Conservation (phyloP, 2,329 filamentous ascomycete genomes). For the Sporothrix protearum region DNA sequence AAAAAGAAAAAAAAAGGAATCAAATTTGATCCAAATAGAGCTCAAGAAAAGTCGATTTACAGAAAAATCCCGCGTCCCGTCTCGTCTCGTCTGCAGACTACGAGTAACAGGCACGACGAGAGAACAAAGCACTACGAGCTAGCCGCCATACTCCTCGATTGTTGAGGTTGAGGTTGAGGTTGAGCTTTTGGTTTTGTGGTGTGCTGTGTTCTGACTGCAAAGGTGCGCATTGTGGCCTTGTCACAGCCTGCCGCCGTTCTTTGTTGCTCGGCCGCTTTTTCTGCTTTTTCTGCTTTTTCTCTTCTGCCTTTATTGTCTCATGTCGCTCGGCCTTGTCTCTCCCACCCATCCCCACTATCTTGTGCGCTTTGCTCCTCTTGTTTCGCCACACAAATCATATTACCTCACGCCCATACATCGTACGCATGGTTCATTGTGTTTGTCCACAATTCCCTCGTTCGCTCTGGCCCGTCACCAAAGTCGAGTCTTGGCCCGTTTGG, state of each 20-base stretch:
- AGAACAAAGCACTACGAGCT: constrained; percentile 14
- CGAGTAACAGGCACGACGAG: constrained; percentile 11
- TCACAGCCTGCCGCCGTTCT: not conserved
- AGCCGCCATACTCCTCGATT: constrained; percentile 19
- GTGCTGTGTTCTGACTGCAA: not conserved
- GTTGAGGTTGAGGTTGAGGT: not conserved
- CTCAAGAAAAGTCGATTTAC: not conserved
- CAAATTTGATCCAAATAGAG: not conserved
- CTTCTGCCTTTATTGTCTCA: too few species aligned
- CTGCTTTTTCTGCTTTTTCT: not conserved
- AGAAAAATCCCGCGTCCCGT: constrained; percentile 24
- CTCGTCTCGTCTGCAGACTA: not conserved
- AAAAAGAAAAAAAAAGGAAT: not conserved
- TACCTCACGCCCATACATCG: constrained; percentile 8
- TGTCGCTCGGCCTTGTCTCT: not conserved
- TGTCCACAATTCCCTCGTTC: constrained; percentile 20
- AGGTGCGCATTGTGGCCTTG: not conserved
- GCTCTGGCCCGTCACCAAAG: not conserved
- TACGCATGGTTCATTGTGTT: too few species aligned
- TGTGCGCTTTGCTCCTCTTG: not conserved
- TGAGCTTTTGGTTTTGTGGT: not conserved
- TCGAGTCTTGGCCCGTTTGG: constrained; percentile 8
- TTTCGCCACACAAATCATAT: constrained; percentile 16
- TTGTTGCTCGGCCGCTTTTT: constrained; percentile 3
- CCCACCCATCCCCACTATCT: not conserved